phyloP scores from a whole-genome alignment of 2,329 filamentous ascomycete species.

The Endothia cerciana region DNA sequence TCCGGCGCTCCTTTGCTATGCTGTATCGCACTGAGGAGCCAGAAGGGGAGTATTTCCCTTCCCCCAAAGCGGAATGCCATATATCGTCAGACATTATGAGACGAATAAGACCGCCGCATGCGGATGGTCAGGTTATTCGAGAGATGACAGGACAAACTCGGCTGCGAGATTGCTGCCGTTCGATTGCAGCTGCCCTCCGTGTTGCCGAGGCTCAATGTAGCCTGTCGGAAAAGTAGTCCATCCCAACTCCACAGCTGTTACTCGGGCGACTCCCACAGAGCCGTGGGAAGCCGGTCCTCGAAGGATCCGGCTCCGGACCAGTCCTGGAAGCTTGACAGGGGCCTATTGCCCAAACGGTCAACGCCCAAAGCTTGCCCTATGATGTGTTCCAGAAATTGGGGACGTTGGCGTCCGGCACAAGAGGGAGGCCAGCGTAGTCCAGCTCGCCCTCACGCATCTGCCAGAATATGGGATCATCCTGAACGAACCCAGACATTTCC shows the following conservation, averaged over 20 bases:
- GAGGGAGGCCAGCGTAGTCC: constrained; percentile 18
- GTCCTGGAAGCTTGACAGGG: neutral
- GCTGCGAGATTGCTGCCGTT: neutral
- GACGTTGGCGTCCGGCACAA: constrained; percentile 21
- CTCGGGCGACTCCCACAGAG: neutral
- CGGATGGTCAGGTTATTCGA: neutral
- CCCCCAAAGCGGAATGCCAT: neutral
- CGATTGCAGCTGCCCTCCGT: neutral
- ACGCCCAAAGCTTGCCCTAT: neutral
- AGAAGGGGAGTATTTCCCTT: neutral
- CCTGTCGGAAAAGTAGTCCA: neutral
- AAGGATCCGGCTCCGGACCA: neutral
- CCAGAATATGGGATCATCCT: constrained; percentile 56
- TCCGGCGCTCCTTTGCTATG: neutral
- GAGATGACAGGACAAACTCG: neutral
- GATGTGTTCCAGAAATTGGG: constrained; percentile 24
- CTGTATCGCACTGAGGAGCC: neutral
- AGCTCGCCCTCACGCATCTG: constrained; percentile 42
- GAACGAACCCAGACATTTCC: constrained; percentile 36
- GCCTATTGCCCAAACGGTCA: too few species aligned
- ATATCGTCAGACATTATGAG: neutral
- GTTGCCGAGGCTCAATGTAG: neutral
- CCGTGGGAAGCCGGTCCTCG: neutral
- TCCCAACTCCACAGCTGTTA: neutral
- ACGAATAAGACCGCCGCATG: neutral